Conservation (phyloP, 2,329 filamentous ascomycete genomes). For the Fusarium kyushuense region DNA sequence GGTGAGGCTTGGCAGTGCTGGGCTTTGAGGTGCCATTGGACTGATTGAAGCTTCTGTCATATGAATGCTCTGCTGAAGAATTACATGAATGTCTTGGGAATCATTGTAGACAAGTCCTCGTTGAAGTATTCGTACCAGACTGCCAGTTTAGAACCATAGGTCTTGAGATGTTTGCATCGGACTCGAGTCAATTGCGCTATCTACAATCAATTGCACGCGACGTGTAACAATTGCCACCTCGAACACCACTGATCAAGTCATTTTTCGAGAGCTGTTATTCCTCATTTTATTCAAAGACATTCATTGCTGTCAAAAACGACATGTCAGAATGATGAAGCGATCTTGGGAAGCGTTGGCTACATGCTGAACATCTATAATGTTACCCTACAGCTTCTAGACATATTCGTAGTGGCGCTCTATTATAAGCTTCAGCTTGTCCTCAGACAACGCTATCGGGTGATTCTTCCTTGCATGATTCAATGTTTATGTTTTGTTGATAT, state of each 20-base stretch:
- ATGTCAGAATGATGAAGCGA: neutral
- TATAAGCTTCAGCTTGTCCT: neutral
- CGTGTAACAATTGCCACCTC: neutral
- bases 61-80: neutral
- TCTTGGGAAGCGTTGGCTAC: neutral
- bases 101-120: too few relatives aligned
- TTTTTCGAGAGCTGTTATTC: fast-evolving
- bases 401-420: too few relatives aligned
- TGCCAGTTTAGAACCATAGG: too few relatives aligned
- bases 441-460: neutral
- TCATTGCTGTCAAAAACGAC: neutral
- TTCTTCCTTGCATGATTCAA: neutral
- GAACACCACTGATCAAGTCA: neutral
- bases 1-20: neutral
- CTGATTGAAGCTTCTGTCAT: neutral
- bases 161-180: too few relatives aligned
- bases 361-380: too few relatives aligned
- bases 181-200: fast-evolving
- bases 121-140: too few relatives aligned
- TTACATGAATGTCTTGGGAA: too few relatives aligned
- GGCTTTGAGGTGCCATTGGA: neutral
- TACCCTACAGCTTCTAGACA: neutral
- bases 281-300: neutral
- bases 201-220: too few relatives aligned
- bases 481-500: neutral